Evolutionary conservation across 2,329 filamentous ascomycete species (phyloP).

Genomic region (Volutella citrinella): DNA sequence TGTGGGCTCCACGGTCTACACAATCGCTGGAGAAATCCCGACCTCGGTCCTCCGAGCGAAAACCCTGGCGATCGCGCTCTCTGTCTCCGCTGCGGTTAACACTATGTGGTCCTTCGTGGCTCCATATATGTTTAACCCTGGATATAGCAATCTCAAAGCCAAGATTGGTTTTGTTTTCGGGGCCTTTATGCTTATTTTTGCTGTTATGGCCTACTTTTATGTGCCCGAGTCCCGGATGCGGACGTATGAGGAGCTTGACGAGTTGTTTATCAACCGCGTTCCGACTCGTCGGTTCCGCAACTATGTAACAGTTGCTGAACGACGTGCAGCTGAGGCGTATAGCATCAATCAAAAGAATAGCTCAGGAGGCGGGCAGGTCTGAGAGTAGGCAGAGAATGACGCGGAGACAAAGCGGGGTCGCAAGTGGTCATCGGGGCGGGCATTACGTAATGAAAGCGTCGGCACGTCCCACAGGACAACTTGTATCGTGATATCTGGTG

Average conservation of each 20-base stretch:
- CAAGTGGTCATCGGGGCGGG: too few relatives aligned
- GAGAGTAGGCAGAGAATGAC: too few relatives aligned
- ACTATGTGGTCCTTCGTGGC: conserved; percentile 44
- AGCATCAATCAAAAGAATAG: too few relatives aligned
- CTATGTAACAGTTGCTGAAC: conserved; percentile 21
- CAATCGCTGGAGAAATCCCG: conserved; percentile 41
- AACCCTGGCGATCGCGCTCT: conserved; percentile 42
- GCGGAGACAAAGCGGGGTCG: too few relatives aligned
- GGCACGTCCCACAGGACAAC: conserved; percentile 53
- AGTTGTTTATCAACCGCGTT: conserved; percentile 24
- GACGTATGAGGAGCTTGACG: conserved; percentile 27
- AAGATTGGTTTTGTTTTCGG: conserved; percentile 41
- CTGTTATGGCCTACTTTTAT: conserved; percentile 38
- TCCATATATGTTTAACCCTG: conserved; percentile 41
- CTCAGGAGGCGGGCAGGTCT: too few relatives aligned
- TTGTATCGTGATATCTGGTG: conserved; percentile 43
- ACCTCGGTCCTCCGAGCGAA: conserved; percentile 42
- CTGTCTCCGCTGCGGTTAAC: too few relatives aligned
- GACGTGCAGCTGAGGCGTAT: too few relatives aligned
- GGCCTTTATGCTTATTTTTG: conserved; percentile 32
- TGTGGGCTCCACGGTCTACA: conserved; percentile 40
- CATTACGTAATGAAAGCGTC: background rate
- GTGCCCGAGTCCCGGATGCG: conserved; percentile 45
- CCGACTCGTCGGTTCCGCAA: conserved; percentile 21
- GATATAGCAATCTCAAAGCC: conserved; percentile 34